Conservation (phyloP, 2,329 filamentous ascomycete species). For the Claviceps sp. region DNA sequence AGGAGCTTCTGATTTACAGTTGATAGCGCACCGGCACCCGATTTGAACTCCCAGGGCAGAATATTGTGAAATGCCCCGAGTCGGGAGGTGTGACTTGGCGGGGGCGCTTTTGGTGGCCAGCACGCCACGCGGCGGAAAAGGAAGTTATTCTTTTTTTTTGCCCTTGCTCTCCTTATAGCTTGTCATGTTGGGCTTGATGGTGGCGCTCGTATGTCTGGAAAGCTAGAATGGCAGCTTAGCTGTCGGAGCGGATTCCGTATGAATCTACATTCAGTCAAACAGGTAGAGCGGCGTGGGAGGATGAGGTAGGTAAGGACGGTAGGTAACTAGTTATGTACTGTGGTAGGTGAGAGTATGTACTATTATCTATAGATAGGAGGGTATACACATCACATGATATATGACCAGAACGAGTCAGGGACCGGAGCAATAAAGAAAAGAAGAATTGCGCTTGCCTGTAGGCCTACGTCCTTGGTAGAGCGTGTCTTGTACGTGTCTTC, state of each 20-base stretch:
- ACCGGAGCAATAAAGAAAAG: too few species aligned
- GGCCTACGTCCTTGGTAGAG: too few species aligned
- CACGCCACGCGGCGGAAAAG: background rate
- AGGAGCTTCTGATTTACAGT: background rate
- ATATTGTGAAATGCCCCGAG: conserved; percentile 49
- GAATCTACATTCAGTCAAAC: background rate
- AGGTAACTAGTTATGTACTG: too few species aligned
- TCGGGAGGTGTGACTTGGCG: background rate
- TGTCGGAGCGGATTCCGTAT: background rate
- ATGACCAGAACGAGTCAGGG: too few species aligned
- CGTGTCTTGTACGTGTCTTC: too few species aligned
- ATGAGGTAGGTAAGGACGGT: too few species aligned
- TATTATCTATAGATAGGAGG: too few species aligned
- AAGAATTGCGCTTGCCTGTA: too few species aligned
- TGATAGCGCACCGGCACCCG: background rate
- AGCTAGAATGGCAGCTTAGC: background rate
- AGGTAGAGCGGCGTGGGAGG: background rate
- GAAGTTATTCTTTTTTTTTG: background rate
- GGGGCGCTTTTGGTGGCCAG: background rate
- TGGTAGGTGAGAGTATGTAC: too few species aligned
- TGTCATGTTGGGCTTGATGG: background rate
- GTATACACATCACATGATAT: too few species aligned
- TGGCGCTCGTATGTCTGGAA: background rate
- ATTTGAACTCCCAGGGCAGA: conserved; percentile 28
- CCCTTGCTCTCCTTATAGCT: too few species aligned